Evolutionary conservation across 1,284 basidiomycete genomes (phyloP).

Genomic region (Sporisorium reilianum): DNA sequence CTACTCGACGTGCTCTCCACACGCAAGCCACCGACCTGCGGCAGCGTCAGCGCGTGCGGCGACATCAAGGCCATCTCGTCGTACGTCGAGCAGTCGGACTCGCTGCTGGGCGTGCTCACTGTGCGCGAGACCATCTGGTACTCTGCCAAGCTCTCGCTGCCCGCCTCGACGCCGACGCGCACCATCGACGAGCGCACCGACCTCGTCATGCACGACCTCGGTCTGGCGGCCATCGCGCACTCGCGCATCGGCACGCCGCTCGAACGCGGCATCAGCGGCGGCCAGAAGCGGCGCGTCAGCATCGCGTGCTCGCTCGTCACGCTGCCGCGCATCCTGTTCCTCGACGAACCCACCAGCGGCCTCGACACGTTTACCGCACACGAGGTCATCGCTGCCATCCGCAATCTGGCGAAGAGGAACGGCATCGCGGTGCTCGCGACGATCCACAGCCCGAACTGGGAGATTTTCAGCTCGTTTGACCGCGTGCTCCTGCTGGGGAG

Average conservation of each 20-base stretch:
- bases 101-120: constrained; percentile 70
- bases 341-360: constrained; percentile 71
- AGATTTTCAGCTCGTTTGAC: constrained; percentile 66
- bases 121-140: constrained; percentile 69
- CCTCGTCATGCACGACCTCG: constrained; percentile 64
- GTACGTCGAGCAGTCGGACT: constrained; percentile 71
- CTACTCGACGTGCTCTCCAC: constrained; percentile 69
- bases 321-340: constrained; percentile 69
- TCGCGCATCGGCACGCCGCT: constrained; percentile 70
- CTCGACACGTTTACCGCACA: constrained; percentile 59
- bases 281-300: constrained; percentile 69
- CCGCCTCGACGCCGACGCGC: constrained; percentile 1
- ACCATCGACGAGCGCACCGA: constrained; percentile 27
- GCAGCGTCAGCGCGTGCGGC: not conserved
- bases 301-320: constrained; percentile 70
- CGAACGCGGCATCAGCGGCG: constrained; percentile 70
- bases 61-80: constrained; percentile 43
- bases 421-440: constrained; percentile 67
- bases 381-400: constrained; percentile 67
- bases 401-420: constrained; percentile 50
- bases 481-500: constrained; percentile 62
- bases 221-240: constrained; percentile 57
- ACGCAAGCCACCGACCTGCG: constrained; percentile 45
- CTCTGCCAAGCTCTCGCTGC: constrained; percentile 63
- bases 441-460: constrained; percentile 70